Evolutionary conservation across 2,329 filamentous ascomycete species (phyloP).

Genomic region (Helminthosporium solani): DNA sequence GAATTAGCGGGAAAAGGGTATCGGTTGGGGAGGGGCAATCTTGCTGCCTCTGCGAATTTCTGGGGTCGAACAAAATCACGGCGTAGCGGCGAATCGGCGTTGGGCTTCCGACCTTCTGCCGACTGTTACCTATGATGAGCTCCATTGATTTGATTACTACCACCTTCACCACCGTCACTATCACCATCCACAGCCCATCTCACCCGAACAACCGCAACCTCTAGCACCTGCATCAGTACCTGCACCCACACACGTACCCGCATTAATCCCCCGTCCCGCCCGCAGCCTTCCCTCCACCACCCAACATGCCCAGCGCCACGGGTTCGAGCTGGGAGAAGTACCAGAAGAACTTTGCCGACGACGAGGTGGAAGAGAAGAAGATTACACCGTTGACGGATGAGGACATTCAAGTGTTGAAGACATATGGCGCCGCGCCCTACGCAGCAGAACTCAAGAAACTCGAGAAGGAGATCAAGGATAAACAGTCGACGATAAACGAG

Average conservation of each 20-base stretch:
- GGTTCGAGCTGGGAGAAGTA: constrained; percentile 98
- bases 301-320: constrained; percentile 88
- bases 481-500: constrained; percentile 96
- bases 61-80: constrained; percentile 23
- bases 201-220: too few species aligned
- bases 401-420: constrained; percentile 99
- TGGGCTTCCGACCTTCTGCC: constrained; percentile 24
- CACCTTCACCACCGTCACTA: constrained; percentile 2
- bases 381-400: constrained; percentile 96
- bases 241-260: neutral
- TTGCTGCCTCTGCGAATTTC: constrained; percentile 27
- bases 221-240: neutral
- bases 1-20: constrained; percentile 14
- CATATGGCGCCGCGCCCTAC: constrained; percentile 95
- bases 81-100: constrained; percentile 14
- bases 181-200: too few species aligned
- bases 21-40: constrained; percentile 22
- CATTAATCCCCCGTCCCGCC: neutral
- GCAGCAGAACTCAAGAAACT: constrained; percentile 92
- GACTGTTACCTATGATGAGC: constrained; percentile 11
- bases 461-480: constrained; percentile 99
- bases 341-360: constrained; percentile 93
- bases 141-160: constrained; percentile 20
- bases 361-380: constrained; percentile 99
- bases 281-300: too few species aligned